Conservation (phyloP, 345 rosid genomes). For the Mallotus nudiflorus region DNA sequence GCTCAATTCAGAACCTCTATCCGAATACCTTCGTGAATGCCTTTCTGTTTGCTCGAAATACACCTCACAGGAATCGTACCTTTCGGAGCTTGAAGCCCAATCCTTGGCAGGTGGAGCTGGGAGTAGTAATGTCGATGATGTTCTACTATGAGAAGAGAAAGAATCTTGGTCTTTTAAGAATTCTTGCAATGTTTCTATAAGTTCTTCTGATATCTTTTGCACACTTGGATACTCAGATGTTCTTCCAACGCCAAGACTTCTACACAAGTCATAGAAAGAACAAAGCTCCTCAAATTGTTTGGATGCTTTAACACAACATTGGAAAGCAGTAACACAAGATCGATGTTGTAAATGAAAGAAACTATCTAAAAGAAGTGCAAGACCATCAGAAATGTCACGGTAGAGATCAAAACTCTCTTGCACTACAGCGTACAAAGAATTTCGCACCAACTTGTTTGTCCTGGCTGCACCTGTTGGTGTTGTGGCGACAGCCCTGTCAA, state of each 20-base stretch:
- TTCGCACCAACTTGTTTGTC: slow-evolving; percentile 48
- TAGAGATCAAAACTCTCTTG: slow-evolving; percentile 83
- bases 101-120: slow-evolving; percentile 21
- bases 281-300: slow-evolving; percentile 70
- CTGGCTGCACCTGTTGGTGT: slow-evolving; percentile 65
- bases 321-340: slow-evolving; percentile 59
- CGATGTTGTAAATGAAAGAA: slow-evolving; percentile 71
- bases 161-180: slow-evolving; percentile 77
- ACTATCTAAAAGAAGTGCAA: slow-evolving; percentile 57
- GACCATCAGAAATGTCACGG: slow-evolving; percentile 65
- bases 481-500: slow-evolving; percentile 64
- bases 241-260: slow-evolving; percentile 54
- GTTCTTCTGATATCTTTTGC: slow-evolving; percentile 70
- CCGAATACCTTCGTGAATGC: slow-evolving; percentile 13
- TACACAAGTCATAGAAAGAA: slow-evolving; percentile 57
- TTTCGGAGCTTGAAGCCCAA: slow-evolving; percentile 19
- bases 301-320: slow-evolving; percentile 58
- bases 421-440: slow-evolving; percentile 50
- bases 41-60: slow-evolving; percentile 33
- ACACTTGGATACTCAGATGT: slow-evolving; percentile 81
- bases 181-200: slow-evolving; percentile 69
- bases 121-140: slow-evolving; percentile 28
- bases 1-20: slow-evolving; percentile 34
- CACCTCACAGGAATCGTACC: slow-evolving; percentile 23
- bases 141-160: slow-evolving; percentile 35